Evolutionary conservation across 1,139 yeast genomes (phyloP), one percentile per base, ranked within the genome.

Genomic region (Yamadazyma sp.): DNA sequence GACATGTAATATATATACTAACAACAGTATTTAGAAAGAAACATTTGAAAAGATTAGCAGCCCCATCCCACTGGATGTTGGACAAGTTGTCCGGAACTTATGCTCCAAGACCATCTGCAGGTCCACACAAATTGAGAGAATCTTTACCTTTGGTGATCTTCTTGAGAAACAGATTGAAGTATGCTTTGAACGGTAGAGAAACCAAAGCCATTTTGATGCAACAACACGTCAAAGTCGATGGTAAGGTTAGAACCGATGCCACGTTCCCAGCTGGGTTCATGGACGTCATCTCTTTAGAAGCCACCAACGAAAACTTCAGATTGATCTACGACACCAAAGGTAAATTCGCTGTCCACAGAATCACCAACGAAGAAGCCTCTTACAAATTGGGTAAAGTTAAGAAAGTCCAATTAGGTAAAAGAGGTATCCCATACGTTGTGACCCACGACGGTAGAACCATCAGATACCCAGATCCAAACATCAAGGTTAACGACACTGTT

Each of bases 21-120:
- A 88, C 38, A 8, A 27, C 16, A 16, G 11, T 20, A 12, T 14
- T 18, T 27, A 34, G 37, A 46, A 66, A 64, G 66, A 66, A 66
- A 62, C 72, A 66, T 51, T 62, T 66, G 56, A 66, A 65, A 59
- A 66, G 72, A 66, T 65, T 66, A 59, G 70, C 70, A 54, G 73
- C 73, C 47, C 99, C 99, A 81, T 86, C 91, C 81, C 98, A 94
- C 86, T 94, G 98, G 98, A 87, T 94, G 95, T 87, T 94, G 83
- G 98, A 92, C 95, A 94, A 94, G 81, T 82, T 94, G 80, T 87
- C 97, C 73, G 99, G 99, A 70, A 81, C 89, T 69, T 92, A 92
- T 74, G 98, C 98, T 58, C 98, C 98, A 79, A 91, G 98, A 83
- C 96, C 98, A 69, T 88, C 97, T 54, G 85, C 96, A 60, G 98